A percentile compares a stretch with the other conserved stretches of the same genome.
Conservation (phyloP, 73 alveolate species). For the Paramecium bursaria region DNA sequence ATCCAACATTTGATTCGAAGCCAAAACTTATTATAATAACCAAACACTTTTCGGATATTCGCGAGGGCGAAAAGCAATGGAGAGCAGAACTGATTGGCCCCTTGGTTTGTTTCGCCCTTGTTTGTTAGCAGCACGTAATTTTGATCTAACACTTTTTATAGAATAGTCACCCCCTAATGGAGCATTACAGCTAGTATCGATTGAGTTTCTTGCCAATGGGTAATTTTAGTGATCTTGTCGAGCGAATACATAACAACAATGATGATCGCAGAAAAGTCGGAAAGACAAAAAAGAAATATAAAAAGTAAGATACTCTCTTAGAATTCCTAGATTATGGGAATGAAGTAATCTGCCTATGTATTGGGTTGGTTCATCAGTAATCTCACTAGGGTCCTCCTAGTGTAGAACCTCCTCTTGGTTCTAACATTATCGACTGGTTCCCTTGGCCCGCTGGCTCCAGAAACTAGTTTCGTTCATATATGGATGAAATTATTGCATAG, state of each 20-base stretch:
- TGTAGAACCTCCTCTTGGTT: too few species aligned
- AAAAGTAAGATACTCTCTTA: conserved; percentile 39
- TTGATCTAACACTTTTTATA: too few species aligned
- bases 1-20: too few species aligned
- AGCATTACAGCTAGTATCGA: not conserved
- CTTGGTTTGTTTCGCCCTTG: not conserved
- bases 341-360: conserved; percentile 1
- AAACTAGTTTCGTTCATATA: not conserved
- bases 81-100: not conserved
- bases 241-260: not conserved
- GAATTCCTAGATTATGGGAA: conserved; percentile 55
- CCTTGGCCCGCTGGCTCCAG: not conserved
- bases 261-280: conserved; percentile 8
- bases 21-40: not conserved
- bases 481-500: not conserved
- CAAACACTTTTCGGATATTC: not conserved
- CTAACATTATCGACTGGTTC: too few species aligned
- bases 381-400: too few species aligned
- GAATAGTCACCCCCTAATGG: too few species aligned
- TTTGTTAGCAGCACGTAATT: not conserved
- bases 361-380: conserved; percentile 15
- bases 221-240: not conserved
- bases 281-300: conserved; percentile 47
- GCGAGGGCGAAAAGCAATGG: not conserved
- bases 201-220: conserved; percentile 16